Conservation (phyloP, 2,329 filamentous ascomycete genomes). For the Microdochium nivale region DNA sequence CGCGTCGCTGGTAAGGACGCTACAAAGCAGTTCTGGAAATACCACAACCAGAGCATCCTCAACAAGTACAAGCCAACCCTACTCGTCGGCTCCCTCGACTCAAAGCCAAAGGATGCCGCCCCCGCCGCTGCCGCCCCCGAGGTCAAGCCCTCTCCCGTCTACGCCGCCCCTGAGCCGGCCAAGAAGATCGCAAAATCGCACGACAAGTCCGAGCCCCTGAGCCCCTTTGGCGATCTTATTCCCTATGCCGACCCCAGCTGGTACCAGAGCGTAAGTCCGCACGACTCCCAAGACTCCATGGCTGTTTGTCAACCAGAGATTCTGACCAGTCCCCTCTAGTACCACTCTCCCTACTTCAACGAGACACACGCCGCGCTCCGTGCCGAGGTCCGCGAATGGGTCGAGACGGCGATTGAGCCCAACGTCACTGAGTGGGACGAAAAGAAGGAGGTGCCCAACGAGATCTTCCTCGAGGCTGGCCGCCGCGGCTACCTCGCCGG, state of each 20-base stretch:
- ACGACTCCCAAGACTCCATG: neutral
- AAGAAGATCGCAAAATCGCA: conserved; percentile 25
- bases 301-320: neutral
- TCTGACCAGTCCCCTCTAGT: conserved; percentile 52
- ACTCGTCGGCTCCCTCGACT: conserved; percentile 80
- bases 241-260: conserved; percentile 89
- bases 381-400: conserved; percentile 84
- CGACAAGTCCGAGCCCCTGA: conserved; percentile 63
- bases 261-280: conserved; percentile 78
- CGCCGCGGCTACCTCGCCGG: conserved; percentile 89
- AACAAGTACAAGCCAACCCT: conserved; percentile 77
- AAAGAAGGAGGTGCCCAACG: conserved; percentile 77
- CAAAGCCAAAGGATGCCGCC: conserved; percentile 61
- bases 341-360: conserved; percentile 95
- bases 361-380: conserved; percentile 87
- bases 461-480: conserved; percentile 94
- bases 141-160: conserved; percentile 36
- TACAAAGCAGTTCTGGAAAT: conserved; percentile 62
- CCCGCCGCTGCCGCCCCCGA: conserved; percentile 44
- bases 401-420: conserved; percentile 82
- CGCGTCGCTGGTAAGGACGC: conserved; percentile 58
- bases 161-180: conserved; percentile 29
- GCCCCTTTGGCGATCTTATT: conserved; percentile 77
- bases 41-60: conserved; percentile 77
- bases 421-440: conserved; percentile 96